Evolutionary conservation across 805 yeast species (phyloP), one percentile per base, ranked within the genome.

Genomic region (Yarrowia osloensis): DNA sequence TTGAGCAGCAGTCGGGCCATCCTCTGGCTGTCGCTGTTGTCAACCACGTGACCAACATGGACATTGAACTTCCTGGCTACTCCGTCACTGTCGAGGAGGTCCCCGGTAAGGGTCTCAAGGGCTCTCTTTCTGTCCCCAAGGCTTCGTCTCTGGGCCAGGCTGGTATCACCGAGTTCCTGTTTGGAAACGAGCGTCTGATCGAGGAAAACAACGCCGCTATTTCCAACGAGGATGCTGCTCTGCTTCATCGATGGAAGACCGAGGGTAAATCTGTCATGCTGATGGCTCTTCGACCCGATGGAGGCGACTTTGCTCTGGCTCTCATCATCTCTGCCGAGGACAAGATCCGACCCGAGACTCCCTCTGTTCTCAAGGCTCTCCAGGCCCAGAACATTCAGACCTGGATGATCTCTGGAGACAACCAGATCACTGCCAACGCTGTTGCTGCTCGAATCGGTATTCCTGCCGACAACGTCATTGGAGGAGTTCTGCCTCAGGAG

Each of bases 351-450:
- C 80, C 82, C 0, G 95, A 89, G 73, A 80, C 91, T 2, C 79
- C 78, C 39, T 71, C 71, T 22, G 88, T 88, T 0, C 79, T 89
- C 21, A 71, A 77, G 8, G 76, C 77, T 7, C 73, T 85, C 13
- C 76, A 79, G 46, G 65, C 67, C 11, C 74, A 74, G 7, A 81
- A 82, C 6, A 83, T 88, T 21, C 82, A 82, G 24, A 83, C 88
- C 62, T 89, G 89, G 86, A 87, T 89, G 90, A 85, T 89, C 46
- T 85, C 91, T 3, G 95, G 95, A 22, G 95, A 89, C 74, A 88
- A 88, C 71, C 80, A 73, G 61, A 73, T 80, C 24, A 89, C 95
- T 0, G 94, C 95, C 0, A 78, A 80, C 28, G 86, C 90, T 0
- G 85, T 89, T 37, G 94, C 88, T 0, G 72, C 75, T 12, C 87